These are phyloP conservation scores for Zymoseptoria crescenta DNA, from an alignment of 2,329 filamentous ascomycete genomes.

Conservation along the genomic window DNA sequence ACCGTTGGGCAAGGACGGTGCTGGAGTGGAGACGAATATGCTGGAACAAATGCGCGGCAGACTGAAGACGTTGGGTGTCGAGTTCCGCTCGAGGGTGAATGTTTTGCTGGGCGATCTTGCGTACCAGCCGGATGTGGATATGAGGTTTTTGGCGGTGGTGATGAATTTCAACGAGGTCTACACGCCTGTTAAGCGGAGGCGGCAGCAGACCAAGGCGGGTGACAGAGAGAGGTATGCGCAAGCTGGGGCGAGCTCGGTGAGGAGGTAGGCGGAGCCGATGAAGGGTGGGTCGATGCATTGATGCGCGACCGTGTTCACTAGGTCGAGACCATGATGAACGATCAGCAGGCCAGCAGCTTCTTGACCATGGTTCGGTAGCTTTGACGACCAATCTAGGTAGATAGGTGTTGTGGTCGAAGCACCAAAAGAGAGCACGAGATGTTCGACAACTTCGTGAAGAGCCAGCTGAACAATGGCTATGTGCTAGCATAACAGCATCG, in stretches of 20 bases:
- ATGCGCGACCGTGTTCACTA: neutral
- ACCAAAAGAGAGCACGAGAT: neutral
- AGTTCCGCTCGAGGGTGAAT: constrained; percentile 72
- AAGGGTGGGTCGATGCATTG: neutral
- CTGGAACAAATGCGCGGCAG: constrained; percentile 70
- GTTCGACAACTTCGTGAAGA: neutral
- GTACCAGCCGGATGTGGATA: constrained; percentile 88
- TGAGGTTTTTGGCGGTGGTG: constrained; percentile 88
- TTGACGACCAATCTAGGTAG: neutral
- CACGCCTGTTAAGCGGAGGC: constrained; percentile 61
- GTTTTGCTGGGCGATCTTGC: constrained; percentile 80
- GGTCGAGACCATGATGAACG: neutral
- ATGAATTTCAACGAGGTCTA: constrained; percentile 99
- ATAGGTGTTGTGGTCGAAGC: neutral
- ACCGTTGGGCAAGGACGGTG: constrained; percentile 28
- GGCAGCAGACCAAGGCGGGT: constrained; percentile 13
- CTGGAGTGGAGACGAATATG: constrained; percentile 49
- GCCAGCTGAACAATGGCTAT: neutral
- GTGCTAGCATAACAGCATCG: neutral
- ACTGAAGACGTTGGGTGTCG: constrained; percentile 61
- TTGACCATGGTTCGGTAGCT: neutral
- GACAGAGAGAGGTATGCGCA: constrained; percentile 4
- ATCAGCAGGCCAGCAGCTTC: neutral
- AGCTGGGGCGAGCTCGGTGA: neutral
- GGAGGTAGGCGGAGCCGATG: neutral